Conservation (phyloP, 805 yeast genomes). For the Tetrapisispora taiwanensis region DNA sequence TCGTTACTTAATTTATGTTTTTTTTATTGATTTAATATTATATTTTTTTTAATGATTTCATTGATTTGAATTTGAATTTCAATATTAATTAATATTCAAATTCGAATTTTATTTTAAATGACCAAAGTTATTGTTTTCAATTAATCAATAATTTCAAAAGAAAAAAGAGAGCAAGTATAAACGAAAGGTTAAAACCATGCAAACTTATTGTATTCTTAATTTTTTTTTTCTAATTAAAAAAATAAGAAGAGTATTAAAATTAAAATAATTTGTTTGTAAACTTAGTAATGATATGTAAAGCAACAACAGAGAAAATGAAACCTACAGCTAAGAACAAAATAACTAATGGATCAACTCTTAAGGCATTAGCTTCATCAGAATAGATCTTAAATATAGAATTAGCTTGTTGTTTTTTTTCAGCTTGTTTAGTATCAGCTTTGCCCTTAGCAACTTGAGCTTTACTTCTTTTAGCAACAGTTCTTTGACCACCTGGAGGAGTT, state of each 20-base stretch:
- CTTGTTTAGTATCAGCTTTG: slow-evolving; percentile 45
- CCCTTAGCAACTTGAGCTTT: slow-evolving; percentile 51
- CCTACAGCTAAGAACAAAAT: slow-evolving; percentile 91
- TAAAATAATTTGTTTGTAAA: slow-evolving; percentile 61
- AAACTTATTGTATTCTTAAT: no score
- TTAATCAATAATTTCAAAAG: no score
- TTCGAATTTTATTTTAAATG: background rate
- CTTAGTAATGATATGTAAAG: slow-evolving; percentile 85
- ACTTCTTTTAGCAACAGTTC: slow-evolving; percentile 73
- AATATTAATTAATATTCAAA: no score
- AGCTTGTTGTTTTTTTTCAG: slow-evolving; percentile 83
- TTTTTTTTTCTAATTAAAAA: no score
- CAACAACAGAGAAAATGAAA: slow-evolving; percentile 86
- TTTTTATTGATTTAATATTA: no score
- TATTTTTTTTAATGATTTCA: no score
- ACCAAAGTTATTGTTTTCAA: no score
- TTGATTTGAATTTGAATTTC: background rate
- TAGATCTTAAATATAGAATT: slow-evolving; percentile 88
- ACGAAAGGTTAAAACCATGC: no score
- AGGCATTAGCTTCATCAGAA: slow-evolving; percentile 90
- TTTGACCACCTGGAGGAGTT: slow-evolving; percentile 56
- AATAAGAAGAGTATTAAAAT: no score
- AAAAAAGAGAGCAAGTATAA: slow-evolving; percentile 4
- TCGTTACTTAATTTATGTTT: background rate
- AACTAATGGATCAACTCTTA: slow-evolving; percentile 89